Base-by-base conservation (phyloP, 2,329 filamentous ascomycete genomes). In the Alternaria sp. region DNA sequence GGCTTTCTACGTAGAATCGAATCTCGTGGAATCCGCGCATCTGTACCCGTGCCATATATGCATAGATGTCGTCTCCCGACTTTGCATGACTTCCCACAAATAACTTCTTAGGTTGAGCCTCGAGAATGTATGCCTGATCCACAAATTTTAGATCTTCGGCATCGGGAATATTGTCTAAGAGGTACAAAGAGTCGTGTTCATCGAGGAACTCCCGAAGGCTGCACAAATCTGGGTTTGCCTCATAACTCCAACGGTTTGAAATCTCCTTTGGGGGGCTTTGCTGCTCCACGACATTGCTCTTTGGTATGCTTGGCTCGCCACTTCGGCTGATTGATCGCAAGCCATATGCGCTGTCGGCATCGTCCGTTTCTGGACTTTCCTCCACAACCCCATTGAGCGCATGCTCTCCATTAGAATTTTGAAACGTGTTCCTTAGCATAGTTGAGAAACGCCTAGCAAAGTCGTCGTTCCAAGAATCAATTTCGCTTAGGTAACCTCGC, bases 161-260 rank as follows among this genome's bases (percentile, higher is more conserved):
- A 23, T 54, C 36, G 3, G 62, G 60, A 14, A 63, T 40, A 29
- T 65, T 65, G 8, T 54, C 49, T 14, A 63, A 49, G 23, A 63
- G 54, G 17, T 61, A 53, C 24, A 59, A 33, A 14, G 56, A 40
- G n/a, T 37, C 17, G 29, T 58, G 29, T 11, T 50, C 34, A 17
- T 40, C 40, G 14, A 65, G 54, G 39, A 52, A 58, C 9, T 51
- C 24, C 13, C 37, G 40, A 6, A 65, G 37, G 21, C 39, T 49
- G 7, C 13, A 11, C 26, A 61, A 31, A 36, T 65, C 53, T 21
- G 51, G 17, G 7, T 52, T 54, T 11, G 34, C 14, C 10, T 61
- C 55, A 10, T 51, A 45, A 10, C 21, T 31, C 17, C 31, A 31
- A n/a, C 17, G 37, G 3, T n/a, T 26, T 42, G 37, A 14, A 11